Conservation (phyloP, 352 stramenopile species). For the Phytophthora lateralis region DNA sequence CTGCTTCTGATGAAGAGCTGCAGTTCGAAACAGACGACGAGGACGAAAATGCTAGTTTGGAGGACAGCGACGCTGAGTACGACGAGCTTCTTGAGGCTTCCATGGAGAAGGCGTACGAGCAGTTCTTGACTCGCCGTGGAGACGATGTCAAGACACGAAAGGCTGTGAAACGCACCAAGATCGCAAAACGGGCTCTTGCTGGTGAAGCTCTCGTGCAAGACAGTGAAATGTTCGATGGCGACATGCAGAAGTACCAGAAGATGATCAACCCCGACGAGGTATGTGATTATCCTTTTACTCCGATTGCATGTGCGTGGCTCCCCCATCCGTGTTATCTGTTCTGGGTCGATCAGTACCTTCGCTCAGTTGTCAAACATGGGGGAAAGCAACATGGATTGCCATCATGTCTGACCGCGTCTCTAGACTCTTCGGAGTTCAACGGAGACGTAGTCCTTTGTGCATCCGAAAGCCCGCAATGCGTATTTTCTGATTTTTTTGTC, state of each 20-base stretch:
- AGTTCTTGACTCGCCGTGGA: conserved; percentile 77
- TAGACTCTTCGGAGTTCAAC: conserved; percentile 35
- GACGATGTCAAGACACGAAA: conserved; percentile 86
- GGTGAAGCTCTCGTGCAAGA: conserved; percentile 82
- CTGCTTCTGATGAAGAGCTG: conserved; percentile 45
- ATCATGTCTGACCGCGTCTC: conserved; percentile 83
- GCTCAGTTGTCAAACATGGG: conserved; percentile 93
- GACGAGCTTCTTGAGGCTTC: conserved; percentile 77
- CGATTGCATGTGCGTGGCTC: conserved; percentile 34
- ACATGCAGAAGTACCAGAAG: conserved; percentile 82
- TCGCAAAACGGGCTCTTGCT: conserved; percentile 83
- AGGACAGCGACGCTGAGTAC: conserved; percentile 81
- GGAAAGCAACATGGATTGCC: conserved; percentile 71
- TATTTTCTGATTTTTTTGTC: background rate
- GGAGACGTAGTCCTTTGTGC: conserved; percentile 72
- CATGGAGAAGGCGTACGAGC: conserved; percentile 88
- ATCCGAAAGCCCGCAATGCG: conserved; percentile 58
- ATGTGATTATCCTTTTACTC: conserved; percentile 37
- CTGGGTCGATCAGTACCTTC: conserved; percentile 84
- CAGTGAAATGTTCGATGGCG: conserved; percentile 82
- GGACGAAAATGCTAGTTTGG: conserved; percentile 37
- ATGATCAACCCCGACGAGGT: conserved; percentile 90
- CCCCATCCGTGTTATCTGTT: conserved; percentile 94
- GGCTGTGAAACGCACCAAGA: conserved; percentile 85
- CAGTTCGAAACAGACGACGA: conserved; percentile 40